A percentile compares a stretch with the other conserved stretches of the same genome.
Evolutionary conservation across 148 eudicot genomes (phyloP).

Genomic region (Dianthus caryophyllus): DNA sequence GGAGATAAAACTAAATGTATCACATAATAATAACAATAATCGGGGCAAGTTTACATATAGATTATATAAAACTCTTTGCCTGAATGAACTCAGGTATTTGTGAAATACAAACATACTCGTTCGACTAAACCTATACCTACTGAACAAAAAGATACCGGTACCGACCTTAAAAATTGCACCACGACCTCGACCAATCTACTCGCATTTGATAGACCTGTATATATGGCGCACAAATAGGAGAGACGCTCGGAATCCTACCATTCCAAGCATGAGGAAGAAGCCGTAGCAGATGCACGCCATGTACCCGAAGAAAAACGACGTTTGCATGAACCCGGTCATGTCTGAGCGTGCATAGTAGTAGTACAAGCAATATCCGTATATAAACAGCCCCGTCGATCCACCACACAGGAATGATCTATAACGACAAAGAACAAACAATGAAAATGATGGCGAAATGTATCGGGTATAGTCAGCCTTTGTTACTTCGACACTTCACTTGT

Average conservation of each 20-base stretch:
- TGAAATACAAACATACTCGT: constrained; percentile 21
- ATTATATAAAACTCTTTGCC: constrained; percentile 23
- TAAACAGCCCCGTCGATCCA: constrained; percentile 35
- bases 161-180: constrained; percentile 9
- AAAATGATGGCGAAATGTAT: neutral
- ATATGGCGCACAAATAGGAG: constrained; percentile 38
- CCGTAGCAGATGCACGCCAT: constrained; percentile 46
- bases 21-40: neutral
- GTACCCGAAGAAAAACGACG: constrained; percentile 36
- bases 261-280: constrained; percentile 42
- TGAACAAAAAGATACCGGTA: constrained; percentile 25
- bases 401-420: constrained; percentile 38
- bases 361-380: constrained; percentile 36
- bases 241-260: constrained; percentile 36
- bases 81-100: constrained; percentile 18
- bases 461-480: neutral
- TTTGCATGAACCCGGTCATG: constrained; percentile 41
- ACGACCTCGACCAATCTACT: constrained; percentile 21
- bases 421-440: neutral
- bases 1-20: neutral
- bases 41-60: constrained; percentile 10
- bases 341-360: constrained; percentile 36
- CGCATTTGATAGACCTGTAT: constrained; percentile 34
- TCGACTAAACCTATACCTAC: constrained; percentile 27
- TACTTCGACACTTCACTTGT: no score